Evolutionary conservation across 2,329 filamentous ascomycete species (phyloP), one percentile per base, ranked within the genome.

Genomic region (Orbilia ellipsospora): DNA sequence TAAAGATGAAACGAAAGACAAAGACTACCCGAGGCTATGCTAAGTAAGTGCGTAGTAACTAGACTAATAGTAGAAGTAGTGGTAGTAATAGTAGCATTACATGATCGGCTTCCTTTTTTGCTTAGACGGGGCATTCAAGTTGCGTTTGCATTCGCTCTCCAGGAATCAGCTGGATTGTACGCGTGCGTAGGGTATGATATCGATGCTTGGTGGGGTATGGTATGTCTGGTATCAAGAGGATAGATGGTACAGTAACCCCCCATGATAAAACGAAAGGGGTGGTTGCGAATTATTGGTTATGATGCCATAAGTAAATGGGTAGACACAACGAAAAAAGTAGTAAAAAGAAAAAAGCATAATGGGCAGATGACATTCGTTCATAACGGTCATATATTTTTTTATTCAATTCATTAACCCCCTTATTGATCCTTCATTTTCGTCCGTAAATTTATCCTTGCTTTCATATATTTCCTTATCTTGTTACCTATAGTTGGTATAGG

Each of bases 311-410:
- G n/a, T 12, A 7, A 16, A 60, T 18, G 16, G 13, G 28, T 48
- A 45, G 28, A 15, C 10, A 18, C n/a, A n/a, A 52, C 48, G 48
- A 28, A 60, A 26, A 10, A 48, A 45, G 23, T 13, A 36, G 31
- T 36, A 5, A 8, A 50, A 61, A 23, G 26, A 31, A 61, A 61
- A 50, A 48, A 36, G 42, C 57, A 61, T 61, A 50, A 61, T 59
- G 20, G 50, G 23, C 23, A 61, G 52, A 57, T 66, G 62, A 36
- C 40, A 64, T 69, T 63, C 65, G 65, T 60, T 69, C 65, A 56
- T 69, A 26, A 69, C 65, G 42, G 65, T 69, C 65, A 60, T 69
- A 42, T 69, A n/a, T 54, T 31, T 31, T 20, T 52, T 54, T 68
- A 56, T 28, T 61, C 65, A 55, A 56, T 56, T 26, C 44, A 12